Evolutionary conservation across 2,329 filamentous ascomycete genomes (phyloP).

Genomic region (Orbilia javanica): DNA sequence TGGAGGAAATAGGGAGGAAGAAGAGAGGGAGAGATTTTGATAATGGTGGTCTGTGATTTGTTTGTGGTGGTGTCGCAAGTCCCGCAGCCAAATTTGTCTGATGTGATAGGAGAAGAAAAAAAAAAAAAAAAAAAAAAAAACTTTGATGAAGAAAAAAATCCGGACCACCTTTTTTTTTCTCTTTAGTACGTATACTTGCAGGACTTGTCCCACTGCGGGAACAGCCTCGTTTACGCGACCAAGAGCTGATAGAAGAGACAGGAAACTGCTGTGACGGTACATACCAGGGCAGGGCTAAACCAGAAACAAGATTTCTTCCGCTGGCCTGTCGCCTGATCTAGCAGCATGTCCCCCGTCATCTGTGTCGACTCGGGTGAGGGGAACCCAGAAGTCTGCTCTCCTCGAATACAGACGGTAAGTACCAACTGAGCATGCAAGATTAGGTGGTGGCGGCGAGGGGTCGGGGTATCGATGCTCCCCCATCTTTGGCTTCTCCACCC

Average conservation of each 20-base stretch:
- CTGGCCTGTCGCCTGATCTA: slow-evolving; percentile 26
- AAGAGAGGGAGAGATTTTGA: slow-evolving; percentile 12
- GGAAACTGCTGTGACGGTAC: background rate
- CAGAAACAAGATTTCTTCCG: slow-evolving; percentile 5
- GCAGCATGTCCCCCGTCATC: slow-evolving; percentile 25
- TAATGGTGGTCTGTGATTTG: background rate
- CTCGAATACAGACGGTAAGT: slow-evolving; percentile 8
- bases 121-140: slow-evolving; percentile 35
- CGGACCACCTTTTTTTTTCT: background rate
- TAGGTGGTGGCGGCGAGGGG: slow-evolving; percentile 33
- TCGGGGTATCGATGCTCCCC: slow-evolving; percentile 31
- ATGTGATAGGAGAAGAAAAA: slow-evolving; percentile 12
- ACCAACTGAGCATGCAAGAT: slow-evolving; percentile 23
- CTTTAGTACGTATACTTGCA: background rate
- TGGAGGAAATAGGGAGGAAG: slow-evolving; percentile 13
- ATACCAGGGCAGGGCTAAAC: slow-evolving; percentile 17
- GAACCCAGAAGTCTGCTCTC: slow-evolving; percentile 9
- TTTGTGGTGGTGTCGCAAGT: slow-evolving; percentile 35
- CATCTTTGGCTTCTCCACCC: slow-evolving; percentile 21
- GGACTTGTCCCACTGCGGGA: slow-evolving; percentile 27
- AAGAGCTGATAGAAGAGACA: background rate
- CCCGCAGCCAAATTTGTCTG: slow-evolving; percentile 33
- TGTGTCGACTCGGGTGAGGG: slow-evolving; percentile 30
- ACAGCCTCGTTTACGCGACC: slow-evolving; percentile 47
- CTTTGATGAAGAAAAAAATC: slow-evolving; percentile 22